Conservation (phyloP, 257 asterid species). For the Sherardia arvensis region DNA sequence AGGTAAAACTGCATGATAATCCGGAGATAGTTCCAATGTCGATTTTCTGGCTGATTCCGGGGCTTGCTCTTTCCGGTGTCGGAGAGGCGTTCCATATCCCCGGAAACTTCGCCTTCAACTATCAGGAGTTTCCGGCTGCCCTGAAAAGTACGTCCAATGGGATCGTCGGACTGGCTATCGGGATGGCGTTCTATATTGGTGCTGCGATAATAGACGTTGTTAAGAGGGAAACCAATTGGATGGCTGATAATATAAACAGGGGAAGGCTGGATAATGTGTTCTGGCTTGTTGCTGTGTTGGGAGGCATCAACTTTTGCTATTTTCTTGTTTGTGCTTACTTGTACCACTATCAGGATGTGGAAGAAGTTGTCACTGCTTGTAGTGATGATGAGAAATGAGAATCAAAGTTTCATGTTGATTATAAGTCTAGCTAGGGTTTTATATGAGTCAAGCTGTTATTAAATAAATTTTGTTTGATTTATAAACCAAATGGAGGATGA, state of each 20-base stretch:
- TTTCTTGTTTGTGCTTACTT: constrained; percentile 33
- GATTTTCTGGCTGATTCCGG: constrained; percentile 51
- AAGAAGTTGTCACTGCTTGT: background rate
- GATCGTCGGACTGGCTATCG: background rate
- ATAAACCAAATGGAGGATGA: too few relatives aligned
- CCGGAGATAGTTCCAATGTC: constrained; percentile 21
- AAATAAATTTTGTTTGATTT: background rate
- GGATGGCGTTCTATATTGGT: background rate
- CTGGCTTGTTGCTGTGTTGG: constrained; percentile 25
- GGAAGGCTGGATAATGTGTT: constrained; percentile 25
- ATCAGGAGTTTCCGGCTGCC: constrained; percentile 22
- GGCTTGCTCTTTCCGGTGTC: constrained; percentile 18
- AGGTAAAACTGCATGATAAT: background rate
- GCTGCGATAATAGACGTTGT: background rate
- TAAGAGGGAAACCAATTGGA: constrained; percentile 14
- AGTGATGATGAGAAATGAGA: background rate
- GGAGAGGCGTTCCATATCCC: constrained; percentile 28
- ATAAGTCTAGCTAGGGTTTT: too few relatives aligned
- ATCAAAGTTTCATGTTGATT: background rate
- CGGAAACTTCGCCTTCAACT: constrained; percentile 17
- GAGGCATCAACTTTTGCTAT: constrained; percentile 38
- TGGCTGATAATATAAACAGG: constrained; percentile 19
- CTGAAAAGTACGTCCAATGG: constrained; percentile 21
- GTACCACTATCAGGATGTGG: constrained; percentile 17
- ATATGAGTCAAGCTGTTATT: background rate